These are phyloP conservation scores for Solanum medicagineum DNA, from an alignment of 257 asterid species.

Conservation along the genomic window DNA sequence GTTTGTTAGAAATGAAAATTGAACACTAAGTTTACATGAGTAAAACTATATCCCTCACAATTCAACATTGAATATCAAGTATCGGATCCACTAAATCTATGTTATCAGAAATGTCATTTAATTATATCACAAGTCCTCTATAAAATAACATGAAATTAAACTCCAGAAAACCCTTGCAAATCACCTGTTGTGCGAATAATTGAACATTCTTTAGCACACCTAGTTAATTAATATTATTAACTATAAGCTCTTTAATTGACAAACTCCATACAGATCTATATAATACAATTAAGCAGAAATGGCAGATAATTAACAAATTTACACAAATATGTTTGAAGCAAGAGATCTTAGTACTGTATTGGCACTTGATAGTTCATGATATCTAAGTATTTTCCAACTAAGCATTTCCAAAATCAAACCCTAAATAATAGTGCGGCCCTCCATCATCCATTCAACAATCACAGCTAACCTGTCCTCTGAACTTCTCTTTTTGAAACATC, in stretches of 20 bases:
- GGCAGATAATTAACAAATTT: background rate
- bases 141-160: background rate
- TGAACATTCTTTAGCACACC: background rate
- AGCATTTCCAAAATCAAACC: background rate
- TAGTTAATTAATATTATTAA: background rate
- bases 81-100: background rate
- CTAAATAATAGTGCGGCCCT: background rate
- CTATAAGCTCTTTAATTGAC: background rate
- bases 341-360: background rate
- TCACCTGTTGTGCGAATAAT: background rate
- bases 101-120: background rate
- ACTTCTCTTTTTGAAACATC: background rate
- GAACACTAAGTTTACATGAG: background rate
- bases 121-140: background rate
- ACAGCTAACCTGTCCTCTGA: background rate
- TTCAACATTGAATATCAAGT: background rate
- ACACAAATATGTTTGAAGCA: background rate
- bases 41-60: background rate
- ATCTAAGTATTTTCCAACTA: background rate
- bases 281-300: background rate
- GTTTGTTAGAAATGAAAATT: background rate
- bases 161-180: background rate
- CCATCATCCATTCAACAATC: background rate
- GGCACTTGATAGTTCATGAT: background rate
- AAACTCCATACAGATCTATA: background rate